phyloP scores from a whole-genome alignment of 148 eudicot species.

The Simmondsia chinensis region DNA sequence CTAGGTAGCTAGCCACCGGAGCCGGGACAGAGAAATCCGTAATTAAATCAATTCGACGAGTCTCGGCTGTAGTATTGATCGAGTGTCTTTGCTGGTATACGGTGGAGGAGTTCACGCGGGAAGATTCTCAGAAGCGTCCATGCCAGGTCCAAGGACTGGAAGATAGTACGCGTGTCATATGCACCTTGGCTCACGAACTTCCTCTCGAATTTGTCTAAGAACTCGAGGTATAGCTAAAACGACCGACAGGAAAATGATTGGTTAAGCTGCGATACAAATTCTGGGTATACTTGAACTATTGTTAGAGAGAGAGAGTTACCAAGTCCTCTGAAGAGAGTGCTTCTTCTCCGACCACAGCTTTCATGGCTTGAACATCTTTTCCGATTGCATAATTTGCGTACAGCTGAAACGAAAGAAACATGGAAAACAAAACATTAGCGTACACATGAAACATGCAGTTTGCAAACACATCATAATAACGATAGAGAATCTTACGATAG shows the following conservation, averaged over 20 bases:
- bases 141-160: slow-evolving; percentile 96
- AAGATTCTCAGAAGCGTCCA: slow-evolving; percentile 96
- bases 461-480: no score
- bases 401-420: slow-evolving; percentile 35
- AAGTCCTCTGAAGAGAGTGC: slow-evolving; percentile 98
- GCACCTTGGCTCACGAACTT: slow-evolving; percentile 98
- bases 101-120: slow-evolving; percentile 97
- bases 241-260: not conserved
- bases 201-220: slow-evolving; percentile 96
- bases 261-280: no score
- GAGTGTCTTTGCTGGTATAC: slow-evolving; percentile 99
- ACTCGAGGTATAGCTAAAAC: slow-evolving; percentile 79
- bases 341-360: slow-evolving; percentile 99
- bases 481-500: no score
- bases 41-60: slow-evolving; percentile 41
- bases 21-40: no score
- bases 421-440: no score
- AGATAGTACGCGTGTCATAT: slow-evolving; percentile 87
- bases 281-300: not conserved
- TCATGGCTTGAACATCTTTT: slow-evolving; percentile 99
- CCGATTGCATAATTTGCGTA: slow-evolving; percentile 99
- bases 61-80: slow-evolving; percentile 88
- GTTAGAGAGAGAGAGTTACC: slow-evolving; percentile 30
- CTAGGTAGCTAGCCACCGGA: no score
- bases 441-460: no score